phyloP scores from a whole-genome alignment of 805 yeast genomes.

The Ogataea siamensis region DNA sequence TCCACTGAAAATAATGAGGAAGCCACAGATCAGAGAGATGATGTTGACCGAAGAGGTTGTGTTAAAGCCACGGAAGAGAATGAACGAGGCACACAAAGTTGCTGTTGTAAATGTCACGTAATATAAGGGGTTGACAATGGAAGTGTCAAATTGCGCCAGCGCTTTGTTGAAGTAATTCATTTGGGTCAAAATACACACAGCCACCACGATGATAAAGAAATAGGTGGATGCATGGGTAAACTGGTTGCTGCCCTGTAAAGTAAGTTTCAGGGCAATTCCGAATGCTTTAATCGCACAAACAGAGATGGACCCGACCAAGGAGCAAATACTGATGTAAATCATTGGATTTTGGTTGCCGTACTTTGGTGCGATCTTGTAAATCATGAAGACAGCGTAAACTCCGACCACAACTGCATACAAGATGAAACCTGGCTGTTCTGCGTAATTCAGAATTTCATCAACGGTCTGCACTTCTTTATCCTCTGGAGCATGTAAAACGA shows the following conservation, averaged over 20 bases:
- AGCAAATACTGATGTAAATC: slow-evolving; percentile 86
- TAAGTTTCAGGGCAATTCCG: slow-evolving; percentile 86
- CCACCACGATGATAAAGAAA: slow-evolving; percentile 74
- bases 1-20: slow-evolving; percentile 82
- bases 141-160: slow-evolving; percentile 87
- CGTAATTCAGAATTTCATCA: slow-evolving; percentile 80
- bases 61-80: slow-evolving; percentile 82
- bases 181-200: slow-evolving; percentile 79
- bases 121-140: slow-evolving; percentile 86
- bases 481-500: slow-evolving; percentile 91
- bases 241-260: slow-evolving; percentile 83
- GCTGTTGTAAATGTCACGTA: slow-evolving; percentile 90
- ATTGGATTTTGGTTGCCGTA: slow-evolving; percentile 81
- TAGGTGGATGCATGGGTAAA: slow-evolving; percentile 83
- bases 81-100: slow-evolving; percentile 81
- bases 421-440: slow-evolving; percentile 74
- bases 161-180: slow-evolving; percentile 95
- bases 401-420: slow-evolving; percentile 63
- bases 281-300: slow-evolving; percentile 92
- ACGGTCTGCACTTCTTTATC: slow-evolving; percentile 86
- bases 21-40: slow-evolving; percentile 79
- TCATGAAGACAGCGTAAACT: slow-evolving; percentile 70
- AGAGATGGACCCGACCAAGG: slow-evolving; percentile 85
- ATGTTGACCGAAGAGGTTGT: slow-evolving; percentile 77
- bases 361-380: slow-evolving; percentile 76